Evolutionary conservation across 805 yeast species (phyloP).

Genomic region (Tetrapisispora iriomotensis): DNA sequence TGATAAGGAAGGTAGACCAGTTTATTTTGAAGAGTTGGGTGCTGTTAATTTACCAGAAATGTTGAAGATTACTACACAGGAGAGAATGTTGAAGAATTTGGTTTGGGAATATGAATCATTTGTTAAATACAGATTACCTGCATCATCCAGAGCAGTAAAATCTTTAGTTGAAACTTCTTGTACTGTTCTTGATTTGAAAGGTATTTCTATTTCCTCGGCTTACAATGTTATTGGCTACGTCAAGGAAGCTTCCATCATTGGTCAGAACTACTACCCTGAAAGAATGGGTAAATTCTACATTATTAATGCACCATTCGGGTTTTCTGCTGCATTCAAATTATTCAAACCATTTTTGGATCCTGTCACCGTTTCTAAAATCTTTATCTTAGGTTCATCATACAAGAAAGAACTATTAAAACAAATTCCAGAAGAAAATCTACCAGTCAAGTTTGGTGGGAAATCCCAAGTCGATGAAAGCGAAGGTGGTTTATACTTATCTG

Average conservation of each 20-base stretch:
- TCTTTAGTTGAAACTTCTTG: conserved; percentile 87
- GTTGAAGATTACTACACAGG: conserved; percentile 89
- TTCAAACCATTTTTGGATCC: conserved; percentile 95
- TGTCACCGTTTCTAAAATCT: conserved; percentile 91
- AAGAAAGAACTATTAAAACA: conserved; percentile 78
- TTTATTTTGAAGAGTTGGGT: conserved; percentile 90
- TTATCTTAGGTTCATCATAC: conserved; percentile 72
- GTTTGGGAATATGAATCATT: conserved; percentile 98
- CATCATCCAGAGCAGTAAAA: conserved; percentile 79
- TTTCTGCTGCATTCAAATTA: conserved; percentile 82
- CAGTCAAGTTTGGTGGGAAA: conserved; percentile 80
- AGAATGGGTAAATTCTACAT: conserved; percentile 97
- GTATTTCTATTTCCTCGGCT: conserved; percentile 77
- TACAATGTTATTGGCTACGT: conserved; percentile 81
- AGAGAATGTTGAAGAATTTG: conserved; percentile 88
- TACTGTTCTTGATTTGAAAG: conserved; percentile 90
- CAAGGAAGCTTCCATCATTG: conserved; percentile 85
- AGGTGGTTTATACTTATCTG: conserved; percentile 79
- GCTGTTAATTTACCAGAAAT: conserved; percentile 80
- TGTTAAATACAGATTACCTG: conserved; percentile 76
- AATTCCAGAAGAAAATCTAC: conserved; percentile 88
- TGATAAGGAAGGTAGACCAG: conserved; percentile 94
- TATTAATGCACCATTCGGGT: conserved; percentile 96
- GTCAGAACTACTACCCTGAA: conserved; percentile 97
- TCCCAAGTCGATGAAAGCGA: conserved; percentile 56